A percentile compares a stretch with the other conserved stretches of the same genome.
These are phyloP conservation scores for Aureobasidium sp. DNA, from an alignment of 2,329 filamentous ascomycete species.

Conservation along the genomic window DNA sequence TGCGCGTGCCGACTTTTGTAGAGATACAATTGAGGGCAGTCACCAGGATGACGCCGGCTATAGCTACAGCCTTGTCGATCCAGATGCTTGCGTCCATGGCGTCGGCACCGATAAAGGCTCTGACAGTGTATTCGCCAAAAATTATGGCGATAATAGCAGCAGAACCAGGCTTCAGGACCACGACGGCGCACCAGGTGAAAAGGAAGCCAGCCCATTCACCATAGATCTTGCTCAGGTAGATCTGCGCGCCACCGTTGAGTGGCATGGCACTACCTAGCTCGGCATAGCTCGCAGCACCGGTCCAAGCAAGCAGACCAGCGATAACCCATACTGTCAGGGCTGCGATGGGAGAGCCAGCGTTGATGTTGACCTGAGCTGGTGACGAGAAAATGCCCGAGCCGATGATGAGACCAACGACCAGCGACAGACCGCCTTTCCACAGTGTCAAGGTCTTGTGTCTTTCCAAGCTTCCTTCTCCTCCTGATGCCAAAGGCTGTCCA, in stretches of 20 bases:
- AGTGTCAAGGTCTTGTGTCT: slow-evolving; percentile 95
- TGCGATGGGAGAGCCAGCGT: slow-evolving; percentile 84
- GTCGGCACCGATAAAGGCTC: slow-evolving; percentile 79
- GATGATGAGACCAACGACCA: slow-evolving; percentile 90
- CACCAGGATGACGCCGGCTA: slow-evolving; percentile 66
- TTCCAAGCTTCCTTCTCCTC: slow-evolving; percentile 70
- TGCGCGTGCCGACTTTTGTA: slow-evolving; percentile 74
- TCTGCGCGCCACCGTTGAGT: slow-evolving; percentile 85
- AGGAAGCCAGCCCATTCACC: slow-evolving; percentile 88
- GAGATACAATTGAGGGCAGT: slow-evolving; percentile 86
- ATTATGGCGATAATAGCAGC: slow-evolving; percentile 95
- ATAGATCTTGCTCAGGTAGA: slow-evolving; percentile 93
- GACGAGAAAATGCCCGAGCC: slow-evolving; percentile 95
- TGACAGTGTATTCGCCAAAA: slow-evolving; percentile 94
- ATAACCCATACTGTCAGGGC: slow-evolving; percentile 86
- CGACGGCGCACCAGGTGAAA: slow-evolving; percentile 92
- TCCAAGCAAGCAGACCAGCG: slow-evolving; percentile 91
- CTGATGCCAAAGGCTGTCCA: slow-evolving; percentile 47
- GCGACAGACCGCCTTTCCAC: slow-evolving; percentile 81
- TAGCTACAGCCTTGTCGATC: slow-evolving; percentile 82
- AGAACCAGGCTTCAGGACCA: slow-evolving; percentile 87
- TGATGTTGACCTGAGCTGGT: slow-evolving; percentile 83
- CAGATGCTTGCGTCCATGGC: slow-evolving; percentile 72
- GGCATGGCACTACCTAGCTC: slow-evolving; percentile 94
- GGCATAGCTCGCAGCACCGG: slow-evolving; percentile 87